Percentiles rank a stretch among this genome's conserved stretches.
Evolutionary conservation across 192 early-diverging fungal species (phyloP).

Genomic region (Coemansia sp.): DNA sequence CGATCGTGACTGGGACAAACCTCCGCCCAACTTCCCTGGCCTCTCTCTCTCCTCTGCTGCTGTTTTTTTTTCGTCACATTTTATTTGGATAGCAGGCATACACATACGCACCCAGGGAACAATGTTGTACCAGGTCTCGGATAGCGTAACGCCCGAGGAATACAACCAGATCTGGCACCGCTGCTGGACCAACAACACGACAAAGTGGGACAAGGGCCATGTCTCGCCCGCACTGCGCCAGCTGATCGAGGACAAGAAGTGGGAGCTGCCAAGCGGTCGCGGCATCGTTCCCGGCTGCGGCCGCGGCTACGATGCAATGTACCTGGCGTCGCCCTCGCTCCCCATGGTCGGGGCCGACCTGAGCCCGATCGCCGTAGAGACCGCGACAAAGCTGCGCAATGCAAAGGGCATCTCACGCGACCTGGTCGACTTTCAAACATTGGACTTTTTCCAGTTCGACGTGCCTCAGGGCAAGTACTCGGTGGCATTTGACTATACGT

Average conservation of each 20-base stretch:
- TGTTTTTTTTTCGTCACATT: background rate
- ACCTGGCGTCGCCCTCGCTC: slow-evolving; percentile 52
- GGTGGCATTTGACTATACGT: slow-evolving; percentile 82
- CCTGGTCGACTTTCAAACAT: slow-evolving; percentile 50
- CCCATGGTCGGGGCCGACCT: slow-evolving; percentile 66
- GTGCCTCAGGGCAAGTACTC: slow-evolving; percentile 55
- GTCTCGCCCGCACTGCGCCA: slow-evolving; percentile 42
- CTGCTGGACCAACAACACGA: slow-evolving; percentile 22
- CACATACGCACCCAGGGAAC: background rate
- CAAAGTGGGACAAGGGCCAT: slow-evolving; percentile 41
- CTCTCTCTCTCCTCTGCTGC: background rate
- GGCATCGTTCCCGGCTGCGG: slow-evolving; percentile 48
- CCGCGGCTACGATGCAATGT: slow-evolving; percentile 70
- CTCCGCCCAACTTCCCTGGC: no score
- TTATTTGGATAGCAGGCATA: background rate
- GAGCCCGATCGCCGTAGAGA: slow-evolving; percentile 58
- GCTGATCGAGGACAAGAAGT: slow-evolving; percentile 40
- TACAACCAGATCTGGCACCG: slow-evolving; percentile 33
- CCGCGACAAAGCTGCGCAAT: slow-evolving; percentile 49
- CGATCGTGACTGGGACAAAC: no score
- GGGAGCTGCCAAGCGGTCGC: slow-evolving; percentile 30
- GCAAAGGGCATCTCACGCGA: slow-evolving; percentile 19
- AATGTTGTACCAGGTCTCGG: slow-evolving; percentile 9
- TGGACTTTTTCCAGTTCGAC: slow-evolving; percentile 71
- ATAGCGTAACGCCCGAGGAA: slow-evolving; percentile 9